Base-by-base conservation (phyloP, 2,329 filamentous ascomycete species). In the Cryphonectria nitschkei region DNA sequence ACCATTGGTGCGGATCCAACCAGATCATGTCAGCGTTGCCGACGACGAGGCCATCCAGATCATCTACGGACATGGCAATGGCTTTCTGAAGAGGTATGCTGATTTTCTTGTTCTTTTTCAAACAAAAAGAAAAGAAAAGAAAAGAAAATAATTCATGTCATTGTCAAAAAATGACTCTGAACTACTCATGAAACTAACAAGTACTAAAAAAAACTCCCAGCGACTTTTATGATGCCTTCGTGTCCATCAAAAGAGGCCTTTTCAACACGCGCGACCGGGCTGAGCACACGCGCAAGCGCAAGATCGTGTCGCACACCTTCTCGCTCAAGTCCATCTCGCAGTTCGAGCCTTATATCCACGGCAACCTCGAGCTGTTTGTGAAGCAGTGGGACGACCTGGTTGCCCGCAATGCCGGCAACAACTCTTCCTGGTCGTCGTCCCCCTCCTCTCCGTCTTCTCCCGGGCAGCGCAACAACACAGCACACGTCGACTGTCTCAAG, bases 151-250 rank as follows among this genome's bases (percentile, higher is more conserved):
- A 26, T 26, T 26, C 26, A 1, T 39, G 37, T 11, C 37, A 11
- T 39, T 11, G 37, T 39, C 37, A 39, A 39, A 9, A 9, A 2
- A 9, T 0, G 80, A 67, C 14, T 39, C 1, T 39, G 58, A 22
- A 9, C 0, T 13, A 39, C 29, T 32, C 46, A 50, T 11, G 8
- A 50, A 19, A n/a, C 46, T 50, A 22, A 50, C 8, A 50, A 9
- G 3, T 11, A 39, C 37, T 19, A 22, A 50, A 50, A 50, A 46
- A 6, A 11, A 11, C 26, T 1, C 3, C 13, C 71, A 94, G 92
- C 58, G 90, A 95, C 2, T 97, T 95, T 82, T 97, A 97, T 76
- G 93, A 97, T 77, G 92, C 93, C 65, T 97, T 97, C 76, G 94
- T 97, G 68, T 95, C 92, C 16, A 97, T 97, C 77, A 88, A 88